Percentiles rank a stretch among this genome's conserved stretches.
Evolutionary conservation across 768 basidiomycete species (phyloP).

Genomic region (Lentinus brumalis): DNA sequence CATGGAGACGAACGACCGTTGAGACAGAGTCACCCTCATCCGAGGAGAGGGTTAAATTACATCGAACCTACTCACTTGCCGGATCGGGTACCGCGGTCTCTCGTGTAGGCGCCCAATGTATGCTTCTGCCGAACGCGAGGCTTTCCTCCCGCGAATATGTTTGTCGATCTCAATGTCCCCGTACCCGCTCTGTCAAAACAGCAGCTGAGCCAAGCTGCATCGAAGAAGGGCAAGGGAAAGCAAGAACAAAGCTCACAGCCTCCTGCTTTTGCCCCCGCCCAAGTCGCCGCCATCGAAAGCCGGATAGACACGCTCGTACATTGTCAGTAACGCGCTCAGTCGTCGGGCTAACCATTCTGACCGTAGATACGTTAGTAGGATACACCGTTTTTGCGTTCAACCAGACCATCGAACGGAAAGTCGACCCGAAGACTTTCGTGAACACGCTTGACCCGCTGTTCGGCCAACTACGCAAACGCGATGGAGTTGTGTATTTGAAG

Average conservation of each 20-base stretch:
- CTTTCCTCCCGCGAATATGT: conserved; percentile 17
- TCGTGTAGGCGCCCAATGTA: background rate
- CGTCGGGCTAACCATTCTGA: conserved; percentile 10
- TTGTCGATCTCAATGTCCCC: conserved; percentile 30
- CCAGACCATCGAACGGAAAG: conserved; percentile 67
- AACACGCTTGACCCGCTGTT: conserved; percentile 65
- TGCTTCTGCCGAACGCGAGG: too few species aligned
- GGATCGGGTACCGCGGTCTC: too few species aligned
- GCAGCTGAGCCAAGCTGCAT: conserved; percentile 17
- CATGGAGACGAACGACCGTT: too few species aligned
- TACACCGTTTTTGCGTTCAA: conserved; percentile 81
- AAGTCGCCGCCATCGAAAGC: conserved; percentile 59
- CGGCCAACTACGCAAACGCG: conserved; percentile 57
- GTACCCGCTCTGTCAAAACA: conserved; percentile 19
- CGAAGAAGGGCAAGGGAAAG: conserved; percentile 65
- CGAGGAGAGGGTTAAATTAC: too few species aligned
- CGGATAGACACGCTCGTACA: conserved; percentile 72
- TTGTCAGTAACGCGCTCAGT: conserved; percentile 47
- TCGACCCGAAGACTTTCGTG: conserved; percentile 71
- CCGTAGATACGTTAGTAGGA: conserved; percentile 59
- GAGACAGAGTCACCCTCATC: too few species aligned
- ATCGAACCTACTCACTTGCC: too few species aligned
- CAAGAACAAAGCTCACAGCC: conserved; percentile 36
- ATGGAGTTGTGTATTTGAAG: conserved; percentile 68
- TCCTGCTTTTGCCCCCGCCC: conserved; percentile 52